A percentile compares a stretch with the other conserved stretches of the same genome.
Evolutionary conservation across 345 rosid species (phyloP).

Genomic region (Boechera stricta): DNA sequence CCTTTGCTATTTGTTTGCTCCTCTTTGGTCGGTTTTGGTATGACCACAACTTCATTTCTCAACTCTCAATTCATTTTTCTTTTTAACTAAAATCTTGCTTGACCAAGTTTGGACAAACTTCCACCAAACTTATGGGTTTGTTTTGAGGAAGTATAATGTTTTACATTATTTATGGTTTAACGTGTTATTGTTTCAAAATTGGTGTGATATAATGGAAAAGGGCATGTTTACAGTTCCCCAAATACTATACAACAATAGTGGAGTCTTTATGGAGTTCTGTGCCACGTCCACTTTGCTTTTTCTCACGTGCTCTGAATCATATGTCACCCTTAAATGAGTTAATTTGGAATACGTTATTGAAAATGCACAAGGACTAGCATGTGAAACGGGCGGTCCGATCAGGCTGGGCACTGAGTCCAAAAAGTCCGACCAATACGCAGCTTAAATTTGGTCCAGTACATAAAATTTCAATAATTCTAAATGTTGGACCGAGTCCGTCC

Average conservation of each 20-base stretch:
- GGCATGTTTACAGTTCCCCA: slow-evolving; percentile 27
- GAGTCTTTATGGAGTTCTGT: slow-evolving; percentile 54
- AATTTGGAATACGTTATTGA: not conserved
- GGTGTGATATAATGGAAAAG: slow-evolving; percentile 20
- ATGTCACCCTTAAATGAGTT: not conserved
- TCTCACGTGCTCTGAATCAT: slow-evolving; percentile 21
- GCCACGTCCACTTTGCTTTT: slow-evolving; percentile 26
- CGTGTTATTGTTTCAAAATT: not conserved
- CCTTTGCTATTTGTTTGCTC: slow-evolving; percentile 37
- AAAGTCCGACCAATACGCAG: not conserved
- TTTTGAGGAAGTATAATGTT: not conserved
- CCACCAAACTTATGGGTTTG: not conserved
- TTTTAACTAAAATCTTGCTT: slow-evolving; percentile 21
- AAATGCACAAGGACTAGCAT: not conserved
- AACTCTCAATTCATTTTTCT: not conserved
- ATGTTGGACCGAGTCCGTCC: not conserved
- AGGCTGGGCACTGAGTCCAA: not conserved
- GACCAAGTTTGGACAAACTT: slow-evolving; percentile 11
- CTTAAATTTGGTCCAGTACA: not conserved
- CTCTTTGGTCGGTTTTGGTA: slow-evolving; percentile 26
- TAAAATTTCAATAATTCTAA: not conserved
- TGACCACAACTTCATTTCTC: slow-evolving; percentile 4
- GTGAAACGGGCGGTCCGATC: not conserved
- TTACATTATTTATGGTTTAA: not conserved
- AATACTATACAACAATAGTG: slow-evolving; percentile 37